These are phyloP conservation scores for Xylaria flabelliformis DNA, from an alignment of 495 filamentous ascomycete genomes.

Conservation along the genomic window DNA sequence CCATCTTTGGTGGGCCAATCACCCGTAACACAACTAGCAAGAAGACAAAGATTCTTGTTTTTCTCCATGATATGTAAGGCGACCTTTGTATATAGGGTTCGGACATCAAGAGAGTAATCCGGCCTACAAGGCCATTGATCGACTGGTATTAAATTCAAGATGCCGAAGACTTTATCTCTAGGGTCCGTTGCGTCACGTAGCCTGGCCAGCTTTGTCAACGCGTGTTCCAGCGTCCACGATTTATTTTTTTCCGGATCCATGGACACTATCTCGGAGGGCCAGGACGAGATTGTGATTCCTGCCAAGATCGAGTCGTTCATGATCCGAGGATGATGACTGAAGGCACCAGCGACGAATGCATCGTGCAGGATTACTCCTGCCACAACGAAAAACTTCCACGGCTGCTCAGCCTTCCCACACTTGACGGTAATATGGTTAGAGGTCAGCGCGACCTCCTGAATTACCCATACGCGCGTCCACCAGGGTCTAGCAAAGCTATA, in stretches of 20 bases:
- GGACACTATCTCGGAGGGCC: background rate
- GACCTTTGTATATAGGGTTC: background rate
- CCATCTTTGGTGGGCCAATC: background rate
- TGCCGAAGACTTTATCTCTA: background rate
- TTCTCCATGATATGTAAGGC: background rate
- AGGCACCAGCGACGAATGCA: background rate
- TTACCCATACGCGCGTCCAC: background rate
- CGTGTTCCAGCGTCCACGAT: constrained; percentile 3
- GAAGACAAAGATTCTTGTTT: background rate
- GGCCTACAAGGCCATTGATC: constrained; percentile 5
- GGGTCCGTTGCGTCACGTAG: background rate
- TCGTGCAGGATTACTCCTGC: constrained; percentile 5
- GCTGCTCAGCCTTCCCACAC: background rate
- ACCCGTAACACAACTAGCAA: background rate
- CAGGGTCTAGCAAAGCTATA: background rate
- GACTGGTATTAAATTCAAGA: background rate
- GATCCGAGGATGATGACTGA: background rate
- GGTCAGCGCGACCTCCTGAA: constrained; percentile 3
- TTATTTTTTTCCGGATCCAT: background rate
- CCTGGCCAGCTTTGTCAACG: constrained; percentile 1
- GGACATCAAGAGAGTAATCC: background rate
- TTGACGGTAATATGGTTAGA: background rate
- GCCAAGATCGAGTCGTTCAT: background rate
- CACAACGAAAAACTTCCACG: constrained; percentile 5
- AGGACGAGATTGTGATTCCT: constrained; percentile 3